Conservation (phyloP, 345 rosid species). For the Boechera stricta region DNA sequence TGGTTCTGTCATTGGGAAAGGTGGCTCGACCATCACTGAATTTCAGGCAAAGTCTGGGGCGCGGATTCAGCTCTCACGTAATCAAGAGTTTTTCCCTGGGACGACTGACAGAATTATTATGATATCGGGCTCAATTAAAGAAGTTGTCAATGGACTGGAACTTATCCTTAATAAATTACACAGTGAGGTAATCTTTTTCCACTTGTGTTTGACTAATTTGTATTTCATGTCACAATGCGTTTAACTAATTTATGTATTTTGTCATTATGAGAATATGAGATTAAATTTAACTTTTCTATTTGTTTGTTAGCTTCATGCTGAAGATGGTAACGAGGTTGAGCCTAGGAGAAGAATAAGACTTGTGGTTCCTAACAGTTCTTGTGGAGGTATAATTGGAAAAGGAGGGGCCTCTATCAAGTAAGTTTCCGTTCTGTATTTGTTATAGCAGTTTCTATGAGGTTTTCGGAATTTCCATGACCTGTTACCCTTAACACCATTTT, state of each 20-base stretch:
- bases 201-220: slow-evolving; percentile 7
- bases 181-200: slow-evolving; percentile 69
- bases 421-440: slow-evolving; percentile 30
- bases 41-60: slow-evolving; percentile 97
- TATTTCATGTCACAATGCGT: slow-evolving; percentile 9
- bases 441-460: background rate
- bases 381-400: slow-evolving; percentile 99
- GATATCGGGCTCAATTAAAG: slow-evolving; percentile 84
- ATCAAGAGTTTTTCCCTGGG: slow-evolving; percentile 92
- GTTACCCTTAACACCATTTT: background rate
- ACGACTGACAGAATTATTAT: slow-evolving; percentile 91
- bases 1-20: slow-evolving; percentile 98
- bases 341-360: slow-evolving; percentile 88
- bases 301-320: slow-evolving; percentile 67
- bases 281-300: slow-evolving; percentile 26
- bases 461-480: slow-evolving; percentile 12
- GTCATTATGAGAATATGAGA: slow-evolving; percentile 9
- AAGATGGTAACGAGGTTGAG: slow-evolving; percentile 78
- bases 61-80: slow-evolving; percentile 93
- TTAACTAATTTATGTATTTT: slow-evolving; percentile 12
- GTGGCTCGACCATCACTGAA: slow-evolving; percentile 95
- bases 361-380: slow-evolving; percentile 91
- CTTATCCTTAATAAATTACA: slow-evolving; percentile 84
- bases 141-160: slow-evolving; percentile 76
- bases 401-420: slow-evolving; percentile 99